A percentile compares a stretch with the other conserved stretches of the same genome.
Evolutionary conservation across 495 filamentous ascomycete species (phyloP).

Genomic region (Penicillium riverlandense): DNA sequence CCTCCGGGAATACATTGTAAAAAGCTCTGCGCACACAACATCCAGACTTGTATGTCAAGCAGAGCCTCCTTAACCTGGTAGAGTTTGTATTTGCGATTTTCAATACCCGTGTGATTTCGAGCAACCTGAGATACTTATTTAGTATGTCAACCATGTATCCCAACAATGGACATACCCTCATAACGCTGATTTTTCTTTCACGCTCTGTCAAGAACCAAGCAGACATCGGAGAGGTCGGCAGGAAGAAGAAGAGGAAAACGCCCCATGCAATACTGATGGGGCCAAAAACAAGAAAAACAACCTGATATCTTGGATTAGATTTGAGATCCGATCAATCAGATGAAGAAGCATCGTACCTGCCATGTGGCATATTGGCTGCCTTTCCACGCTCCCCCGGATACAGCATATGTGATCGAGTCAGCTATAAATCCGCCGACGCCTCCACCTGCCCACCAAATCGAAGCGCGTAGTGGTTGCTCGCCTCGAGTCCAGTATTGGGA

Average conservation of each 20-base stretch:
- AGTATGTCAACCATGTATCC: background rate
- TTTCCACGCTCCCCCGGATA: background rate
- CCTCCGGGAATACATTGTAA: constrained; percentile 7
- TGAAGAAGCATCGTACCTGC: background rate
- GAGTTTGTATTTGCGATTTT: constrained; percentile 2
- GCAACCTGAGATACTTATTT: background rate
- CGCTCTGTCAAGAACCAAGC: constrained; percentile 2
- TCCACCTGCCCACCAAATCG: constrained; percentile 7
- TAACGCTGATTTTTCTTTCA: background rate
- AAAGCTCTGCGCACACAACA: constrained; percentile 3
- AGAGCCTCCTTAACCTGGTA: constrained; percentile 6
- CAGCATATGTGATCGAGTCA: background rate
- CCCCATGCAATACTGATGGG: constrained; percentile 1
- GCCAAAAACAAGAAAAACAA: constrained; percentile 2
- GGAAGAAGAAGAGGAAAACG: background rate
- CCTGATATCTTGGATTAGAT: background rate
- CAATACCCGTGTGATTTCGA: constrained; percentile 4
- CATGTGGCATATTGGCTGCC: background rate
- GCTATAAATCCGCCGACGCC: constrained; percentile 2
- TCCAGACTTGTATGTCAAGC: constrained; percentile 3
- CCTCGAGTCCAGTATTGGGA: constrained; percentile 6
- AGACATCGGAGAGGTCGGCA: constrained; percentile 2
- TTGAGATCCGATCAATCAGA: too few relatives aligned
- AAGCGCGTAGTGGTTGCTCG: constrained; percentile 10
- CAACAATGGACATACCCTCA: background rate